phyloP scores from a whole-genome alignment of 2,329 filamentous ascomycete species.

The Paraphoma chrysanthemicola region DNA sequence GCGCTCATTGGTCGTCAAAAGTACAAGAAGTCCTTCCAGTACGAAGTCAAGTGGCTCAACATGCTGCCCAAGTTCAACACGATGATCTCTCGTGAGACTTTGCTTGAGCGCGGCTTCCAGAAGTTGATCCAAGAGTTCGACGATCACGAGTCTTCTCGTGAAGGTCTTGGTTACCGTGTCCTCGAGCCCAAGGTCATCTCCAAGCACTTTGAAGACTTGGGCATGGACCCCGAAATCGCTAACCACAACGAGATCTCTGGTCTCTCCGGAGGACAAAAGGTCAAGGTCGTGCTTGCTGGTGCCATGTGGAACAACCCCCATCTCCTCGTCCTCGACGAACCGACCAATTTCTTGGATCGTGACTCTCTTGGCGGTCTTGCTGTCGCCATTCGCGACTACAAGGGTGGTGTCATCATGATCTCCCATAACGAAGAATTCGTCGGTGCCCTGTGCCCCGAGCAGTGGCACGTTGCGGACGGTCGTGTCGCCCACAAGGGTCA shows the following conservation, averaged over 20 bases:
- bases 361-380: constrained; percentile 95
- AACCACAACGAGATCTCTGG: constrained; percentile 99
- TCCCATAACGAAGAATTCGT: constrained; percentile 99
- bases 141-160: constrained; percentile 97
- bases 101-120: constrained; percentile 82
- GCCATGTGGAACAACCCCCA: constrained; percentile 99
- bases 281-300: constrained; percentile 96
- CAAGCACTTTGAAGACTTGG: constrained; percentile 97
- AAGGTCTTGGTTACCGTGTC: constrained; percentile 94
- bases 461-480: constrained; percentile 92
- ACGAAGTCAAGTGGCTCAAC: constrained; percentile 93
- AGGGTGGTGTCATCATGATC: constrained; percentile 98
- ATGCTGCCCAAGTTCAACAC: constrained; percentile 92
- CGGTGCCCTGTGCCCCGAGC: constrained; percentile 91
- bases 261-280: constrained; percentile 95
- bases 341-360: constrained; percentile 98
- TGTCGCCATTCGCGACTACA: constrained; percentile 98
- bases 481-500: constrained; percentile 84
- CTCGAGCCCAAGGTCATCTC: constrained; percentile 92
- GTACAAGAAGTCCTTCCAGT: constrained; percentile 99
- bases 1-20: constrained; percentile 94
- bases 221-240: constrained; percentile 95
- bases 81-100: constrained; percentile 90
- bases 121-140: constrained; percentile 98
- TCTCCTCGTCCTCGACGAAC: constrained; percentile 95